Evolutionary conservation across 129 eudicot species (phyloP), one percentile per base, ranked within the genome.

Genomic region (Oenanthe sinensis): DNA sequence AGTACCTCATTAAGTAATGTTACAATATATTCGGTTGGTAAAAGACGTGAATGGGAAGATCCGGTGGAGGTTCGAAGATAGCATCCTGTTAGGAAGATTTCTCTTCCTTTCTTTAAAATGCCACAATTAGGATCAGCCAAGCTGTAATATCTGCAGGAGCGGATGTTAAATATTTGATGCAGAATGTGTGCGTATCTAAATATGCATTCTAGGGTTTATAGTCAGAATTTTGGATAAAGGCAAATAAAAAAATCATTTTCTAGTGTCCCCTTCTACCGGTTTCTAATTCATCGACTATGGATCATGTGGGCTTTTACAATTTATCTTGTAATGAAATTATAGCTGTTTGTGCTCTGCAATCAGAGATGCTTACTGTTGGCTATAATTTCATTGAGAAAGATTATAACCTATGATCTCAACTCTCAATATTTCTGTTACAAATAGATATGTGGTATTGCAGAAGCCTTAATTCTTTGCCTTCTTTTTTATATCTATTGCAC

Each of bases 11-110:
- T 93, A 71, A 95, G 82, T 77, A 95, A 82, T 77, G 90, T 88
- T 67, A 95, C 87, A 82, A 92, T 75, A 88, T 91, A 92, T 75
- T 95, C 99, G 8, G 99, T 90, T 77, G 99, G 99, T 45, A 92
- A 58, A 81, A 95, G 97, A 60, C 99, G 87, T 69, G 91, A 71
- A 78, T 82, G 85, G 50, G 84, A 91, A 75, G 89, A 86, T 82
- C 89, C 90, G 60, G 87, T 69, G 74, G 93, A 81, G 55, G 88
- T 83, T 81, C 98, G 91, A 78, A 95, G 96, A 78, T 90, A 87
- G 79, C 98, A 95, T 77, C 98, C 98, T 46, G 98, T 95, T 67
- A 91, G 85, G 20, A 88, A 84, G 77, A 88, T 80, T 88, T 91
- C 94, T 55, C 96, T 82, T n/a, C 97, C 99, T 85, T 88, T 91